Evolutionary conservation across 2,329 filamentous ascomycete genomes (phyloP), one percentile per base, ranked within the genome.

Genomic region (Xylaria sp.): DNA sequence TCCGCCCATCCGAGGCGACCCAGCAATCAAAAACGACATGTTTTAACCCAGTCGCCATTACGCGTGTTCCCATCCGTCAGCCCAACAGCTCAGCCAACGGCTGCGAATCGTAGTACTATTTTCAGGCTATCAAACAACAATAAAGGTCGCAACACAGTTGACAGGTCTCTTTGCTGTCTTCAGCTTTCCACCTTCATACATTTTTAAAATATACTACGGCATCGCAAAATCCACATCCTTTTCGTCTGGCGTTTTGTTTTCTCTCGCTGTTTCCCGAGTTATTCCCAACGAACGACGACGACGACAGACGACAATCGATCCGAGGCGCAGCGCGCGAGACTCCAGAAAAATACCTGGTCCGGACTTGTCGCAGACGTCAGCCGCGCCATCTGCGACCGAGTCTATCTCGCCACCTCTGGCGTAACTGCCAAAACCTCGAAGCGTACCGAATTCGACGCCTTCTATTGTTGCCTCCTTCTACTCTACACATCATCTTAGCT

Each of bases 51-150:
- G 17, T 21, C 4, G 4, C 30, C 47, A 30, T 67, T 71, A 73
- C 71, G 71, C 70, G 68, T 68, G 66, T 69, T 61, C 56, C 53
- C 61, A 61, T 58, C 57, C 56, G 34, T 64, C 64, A 69, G 56
- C 64, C 60, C 65, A 64, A 47, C 65, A 61, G 39, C 61, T 67
- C 64, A 69, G 59, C 63, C 59, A 61, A 54, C 50, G 53, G 32
- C 53, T 24, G 21, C 53, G 17, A 50, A 48, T 30, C 34, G 27
- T 19, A 53, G 55, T 56, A 24, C 56, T 42, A 63, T 60, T 63
- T 63, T 61, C 66, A 54, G 66, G 63, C 27, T 21, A 50, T 57
- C 59, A 60, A 67, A 64, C 56, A 67, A 64, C 42, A 61, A 61
- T 66, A 53, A 47, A 24, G 48, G 55, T 47, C 21, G 34, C 54